Evolutionary conservation across 2,329 filamentous ascomycete genomes (phyloP).

Genomic region (Sarocladiaceae sp.): DNA sequence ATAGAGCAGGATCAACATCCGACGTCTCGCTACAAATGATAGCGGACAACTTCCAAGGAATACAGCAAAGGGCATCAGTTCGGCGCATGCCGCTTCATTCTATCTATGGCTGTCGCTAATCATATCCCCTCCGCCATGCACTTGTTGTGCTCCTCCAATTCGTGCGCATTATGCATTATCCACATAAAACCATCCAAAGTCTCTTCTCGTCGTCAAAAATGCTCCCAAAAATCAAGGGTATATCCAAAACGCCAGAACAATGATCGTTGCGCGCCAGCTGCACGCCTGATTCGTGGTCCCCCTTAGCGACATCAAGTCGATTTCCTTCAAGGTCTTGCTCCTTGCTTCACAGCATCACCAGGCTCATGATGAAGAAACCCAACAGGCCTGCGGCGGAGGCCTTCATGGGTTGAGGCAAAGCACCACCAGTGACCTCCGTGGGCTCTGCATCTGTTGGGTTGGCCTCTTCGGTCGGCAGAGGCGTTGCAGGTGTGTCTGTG

Average conservation of each 20-base stretch:
- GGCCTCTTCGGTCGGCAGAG: background rate
- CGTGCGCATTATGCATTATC: slow-evolving; percentile 7
- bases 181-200: slow-evolving; percentile 4
- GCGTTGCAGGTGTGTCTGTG: slow-evolving; percentile 2
- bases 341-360: slow-evolving; percentile 26
- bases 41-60: no score
- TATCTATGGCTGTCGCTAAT: background rate
- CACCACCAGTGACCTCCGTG: slow-evolving; percentile 24
- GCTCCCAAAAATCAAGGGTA: slow-evolving; percentile 6
- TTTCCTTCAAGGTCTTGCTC: background rate
- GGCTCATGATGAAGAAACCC: slow-evolving; percentile 29
- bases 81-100: no score
- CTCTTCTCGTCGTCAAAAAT: no score
- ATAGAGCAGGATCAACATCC: no score
- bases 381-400: slow-evolving; percentile 28
- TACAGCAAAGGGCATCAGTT: no score
- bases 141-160: background rate
- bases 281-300: no score
- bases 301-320: no score
- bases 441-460: slow-evolving; percentile 12
- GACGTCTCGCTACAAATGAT: no score
- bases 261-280: no score
- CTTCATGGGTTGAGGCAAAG: slow-evolving; percentile 25
- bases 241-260: slow-evolving; percentile 6
- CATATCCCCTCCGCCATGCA: background rate